Evolutionary conservation across 495 filamentous ascomycete genomes (phyloP), one percentile per base, ranked within the genome.

Genomic region (Annulohypoxylon bovei): DNA sequence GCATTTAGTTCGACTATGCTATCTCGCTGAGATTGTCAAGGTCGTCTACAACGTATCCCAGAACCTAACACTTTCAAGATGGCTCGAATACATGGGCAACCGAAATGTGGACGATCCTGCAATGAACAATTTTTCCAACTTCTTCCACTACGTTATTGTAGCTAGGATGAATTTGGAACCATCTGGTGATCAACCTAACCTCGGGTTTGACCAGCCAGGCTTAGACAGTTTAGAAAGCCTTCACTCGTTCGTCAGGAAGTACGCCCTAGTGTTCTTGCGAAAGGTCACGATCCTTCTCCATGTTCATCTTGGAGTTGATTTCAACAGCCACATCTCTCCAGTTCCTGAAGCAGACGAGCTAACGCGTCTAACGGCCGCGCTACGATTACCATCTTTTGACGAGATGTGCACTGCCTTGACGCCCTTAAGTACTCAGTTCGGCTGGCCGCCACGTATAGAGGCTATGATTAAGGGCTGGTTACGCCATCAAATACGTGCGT

Each of bases 11-110:
- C 91, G 91, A 11, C 85, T 98, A 61, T 98, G 95, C 81, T 98
- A 97, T 75, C 84, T 96, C 37, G 92, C 93, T 27, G 95, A 99
- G 79, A 87, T 98, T 44, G 89, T 94, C 44, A 95, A 97, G 79
- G 91, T 93, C 3, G 81, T 86, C 42, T 80, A 82, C 59, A 77
- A 84, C 23, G 67, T 90, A 25, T 83, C 81, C 4, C 77, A 84
- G 57, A 84, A 82, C 57, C 75, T 79, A 42, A 74, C 80, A 33
- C 75, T 76, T 4, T 69, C 72, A 14, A 76, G 65, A 22, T 81
- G 82, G 71, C 72, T 83, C 33, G 75, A 80, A 22, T 75, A 75
- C 20, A 76, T 85, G 28, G 50, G 70, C 11, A 76, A 71, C 56
- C 72, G 77, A 23, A 65, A 75, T 20, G 30, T 60, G 2, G 70